Conservation (phyloP, 495 filamentous ascomycete genomes). For the Hamigera avellanea region DNA sequence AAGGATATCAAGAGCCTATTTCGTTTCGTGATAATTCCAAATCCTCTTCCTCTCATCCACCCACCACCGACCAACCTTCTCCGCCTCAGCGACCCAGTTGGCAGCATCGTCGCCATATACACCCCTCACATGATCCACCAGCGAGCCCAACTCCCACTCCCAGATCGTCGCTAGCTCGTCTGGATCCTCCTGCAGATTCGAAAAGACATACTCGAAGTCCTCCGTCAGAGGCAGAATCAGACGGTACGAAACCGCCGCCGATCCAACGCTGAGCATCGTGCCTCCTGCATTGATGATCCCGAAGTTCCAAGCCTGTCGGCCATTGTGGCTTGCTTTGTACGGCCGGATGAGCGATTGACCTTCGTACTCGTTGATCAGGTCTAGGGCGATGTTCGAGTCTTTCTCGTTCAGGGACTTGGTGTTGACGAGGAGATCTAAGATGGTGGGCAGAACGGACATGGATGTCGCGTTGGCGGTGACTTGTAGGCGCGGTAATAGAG, state of each 20-base stretch:
- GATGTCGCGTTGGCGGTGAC: conserved; percentile 16
- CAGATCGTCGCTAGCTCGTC: conserved; percentile 20
- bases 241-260: conserved; percentile 25
- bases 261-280: conserved; percentile 26
- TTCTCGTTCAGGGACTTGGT: conserved; percentile 23
- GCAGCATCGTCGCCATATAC: conserved; percentile 24
- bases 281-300: conserved; percentile 36
- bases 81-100: conserved; percentile 25
- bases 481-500: conserved; percentile 14
- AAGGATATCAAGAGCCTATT: no score
- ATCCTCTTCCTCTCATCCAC: conserved; percentile 21
- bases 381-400: conserved; percentile 18
- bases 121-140: conserved; percentile 14
- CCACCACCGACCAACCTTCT: conserved; percentile 26
- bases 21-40: conserved; percentile 18
- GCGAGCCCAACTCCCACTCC: conserved; percentile 18
- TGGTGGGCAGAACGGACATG: conserved; percentile 18
- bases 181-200: conserved; percentile 21
- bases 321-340: conserved; percentile 18
- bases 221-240: conserved; percentile 29
- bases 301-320: conserved; percentile 31
- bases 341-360: conserved; percentile 36
- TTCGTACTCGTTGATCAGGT: conserved; percentile 32
- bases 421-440: conserved; percentile 17
- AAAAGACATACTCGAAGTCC: conserved; percentile 27